Evolutionary conservation across 2,329 filamentous ascomycete species (phyloP).

Genomic region (Ophiostoma sp.): DNA sequence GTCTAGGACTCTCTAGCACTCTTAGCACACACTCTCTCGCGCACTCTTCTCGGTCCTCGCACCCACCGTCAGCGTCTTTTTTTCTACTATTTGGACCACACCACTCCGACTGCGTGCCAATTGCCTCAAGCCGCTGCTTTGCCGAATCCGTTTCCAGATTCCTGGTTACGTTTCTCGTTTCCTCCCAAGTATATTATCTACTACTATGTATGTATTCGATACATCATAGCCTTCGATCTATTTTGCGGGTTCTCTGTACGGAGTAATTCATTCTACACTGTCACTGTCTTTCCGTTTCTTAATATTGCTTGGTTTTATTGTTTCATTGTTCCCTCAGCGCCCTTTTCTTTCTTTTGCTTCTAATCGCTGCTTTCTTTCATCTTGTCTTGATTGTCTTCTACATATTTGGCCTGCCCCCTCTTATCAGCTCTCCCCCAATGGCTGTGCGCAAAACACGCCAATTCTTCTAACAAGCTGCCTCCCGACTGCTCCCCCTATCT

Average conservation of each 20-base stretch:
- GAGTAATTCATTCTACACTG: not conserved
- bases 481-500: slow-evolving; percentile 4
- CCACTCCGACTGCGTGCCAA: not conserved
- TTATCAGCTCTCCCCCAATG: not conserved
- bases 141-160: slow-evolving; percentile 8
- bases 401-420: not conserved
- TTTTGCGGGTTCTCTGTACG: not conserved
- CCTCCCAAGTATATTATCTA: not conserved
- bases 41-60: not conserved
- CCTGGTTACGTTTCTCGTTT: slow-evolving; percentile 5
- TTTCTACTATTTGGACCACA: slow-evolving; percentile 8
- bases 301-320: not conserved
- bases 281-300: not conserved
- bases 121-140: slow-evolving; percentile 1
- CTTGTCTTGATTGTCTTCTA: not conserved
- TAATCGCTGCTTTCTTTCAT: slow-evolving; percentile 1
- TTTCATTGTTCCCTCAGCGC: not conserved
- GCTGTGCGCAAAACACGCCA: slow-evolving; percentile 1
- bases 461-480: not conserved
- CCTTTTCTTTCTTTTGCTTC: slow-evolving; percentile 5
- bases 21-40: not conserved
- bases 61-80: not conserved
- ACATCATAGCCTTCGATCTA: not conserved
- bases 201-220: slow-evolving; percentile 13
- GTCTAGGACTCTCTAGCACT: not conserved